Evolutionary conservation across 164 flowering plant species (phyloP).

Genomic region (Sextonia rubra): DNA sequence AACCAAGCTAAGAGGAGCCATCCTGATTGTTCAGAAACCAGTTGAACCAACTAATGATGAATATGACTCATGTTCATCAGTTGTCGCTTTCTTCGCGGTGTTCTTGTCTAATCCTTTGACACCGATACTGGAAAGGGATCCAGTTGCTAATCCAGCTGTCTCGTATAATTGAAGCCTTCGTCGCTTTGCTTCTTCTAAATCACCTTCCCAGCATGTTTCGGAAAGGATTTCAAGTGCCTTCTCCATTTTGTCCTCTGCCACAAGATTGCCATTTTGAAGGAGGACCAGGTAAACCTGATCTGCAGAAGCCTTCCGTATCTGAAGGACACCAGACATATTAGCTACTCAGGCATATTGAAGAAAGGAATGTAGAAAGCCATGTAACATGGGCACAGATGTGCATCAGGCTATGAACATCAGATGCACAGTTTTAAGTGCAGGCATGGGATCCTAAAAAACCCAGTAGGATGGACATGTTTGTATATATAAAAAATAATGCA

Average conservation of each 20-base stretch:
- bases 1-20: background rate
- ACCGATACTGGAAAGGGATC: slow-evolving; percentile 10
- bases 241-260: slow-evolving; percentile 56
- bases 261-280: slow-evolving; percentile 57
- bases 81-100: slow-evolving; percentile 14
- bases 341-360: background rate
- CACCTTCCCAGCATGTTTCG: slow-evolving; percentile 95
- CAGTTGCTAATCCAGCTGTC: slow-evolving; percentile 48
- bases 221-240: slow-evolving; percentile 67
- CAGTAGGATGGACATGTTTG: background rate
- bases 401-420: background rate
- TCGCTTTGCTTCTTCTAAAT: slow-evolving; percentile 53
- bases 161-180: slow-evolving; percentile 43
- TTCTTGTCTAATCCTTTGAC: slow-evolving; percentile 13
- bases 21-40: slow-evolving; percentile 48
- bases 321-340: background rate
- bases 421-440: too few species aligned
- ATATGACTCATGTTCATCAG: slow-evolving; percentile 83
- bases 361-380: background rate
- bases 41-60: slow-evolving; percentile 76
- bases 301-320: slow-evolving; percentile 87
- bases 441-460: background rate
- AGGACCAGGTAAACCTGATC: slow-evolving; percentile 92
- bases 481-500: too few species aligned
- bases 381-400: background rate